Percentiles rank a stretch among this genome's conserved stretches.
Evolutionary conservation across 73 alveolate genomes (phyloP).

Genomic region (Tetrahymena borealis): DNA sequence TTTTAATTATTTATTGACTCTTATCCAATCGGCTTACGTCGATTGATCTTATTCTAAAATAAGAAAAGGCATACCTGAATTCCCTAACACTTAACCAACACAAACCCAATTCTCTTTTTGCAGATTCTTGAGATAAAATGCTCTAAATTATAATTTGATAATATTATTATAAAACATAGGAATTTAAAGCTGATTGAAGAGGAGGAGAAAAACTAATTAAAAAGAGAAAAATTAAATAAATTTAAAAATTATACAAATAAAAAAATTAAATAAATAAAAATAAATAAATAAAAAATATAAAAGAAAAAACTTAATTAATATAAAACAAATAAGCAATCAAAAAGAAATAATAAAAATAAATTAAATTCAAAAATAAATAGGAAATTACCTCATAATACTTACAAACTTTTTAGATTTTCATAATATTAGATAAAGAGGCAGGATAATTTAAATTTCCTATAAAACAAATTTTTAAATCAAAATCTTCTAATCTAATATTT

Average conservation of each 20-base stretch:
- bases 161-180: background rate
- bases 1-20: background rate
- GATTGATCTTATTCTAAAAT: background rate
- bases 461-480: no score
- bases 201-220: no score
- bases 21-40: background rate
- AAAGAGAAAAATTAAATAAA: background rate
- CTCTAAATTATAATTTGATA: background rate
- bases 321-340: no score
- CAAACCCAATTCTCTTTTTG: background rate
- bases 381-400: no score
- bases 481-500: no score
- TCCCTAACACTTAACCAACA: background rate
- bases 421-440: no score
- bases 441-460: no score
- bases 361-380: no score
- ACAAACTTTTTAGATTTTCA: no score
- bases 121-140: background rate
- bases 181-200: background rate
- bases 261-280: background rate
- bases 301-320: no score
- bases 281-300: background rate
- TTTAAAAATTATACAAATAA: background rate
- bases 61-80: background rate
- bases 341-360: no score